Percentiles rank a stretch among this genome's conserved stretches.
Evolutionary conservation across 768 basidiomycete genomes (phyloP).

Genomic region (Amanita fuliginea): DNA sequence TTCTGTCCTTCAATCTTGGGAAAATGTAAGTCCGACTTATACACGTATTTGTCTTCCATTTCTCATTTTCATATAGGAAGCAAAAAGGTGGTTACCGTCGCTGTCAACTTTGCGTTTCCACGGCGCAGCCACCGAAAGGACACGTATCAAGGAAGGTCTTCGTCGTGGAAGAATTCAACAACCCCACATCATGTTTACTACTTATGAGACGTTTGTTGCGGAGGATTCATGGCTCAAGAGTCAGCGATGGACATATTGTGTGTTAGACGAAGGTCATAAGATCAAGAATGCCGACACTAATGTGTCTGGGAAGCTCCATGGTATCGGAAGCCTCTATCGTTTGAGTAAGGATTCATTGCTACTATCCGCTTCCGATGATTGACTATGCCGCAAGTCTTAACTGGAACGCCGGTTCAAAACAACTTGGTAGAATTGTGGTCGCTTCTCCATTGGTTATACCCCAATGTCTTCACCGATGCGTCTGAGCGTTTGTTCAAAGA

Average conservation of each 20-base stretch:
- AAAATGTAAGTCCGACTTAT: conserved; percentile 24
- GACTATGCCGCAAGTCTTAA: conserved; percentile 35
- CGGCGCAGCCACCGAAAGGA: conserved; percentile 41
- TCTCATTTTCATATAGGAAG: conserved; percentile 25
- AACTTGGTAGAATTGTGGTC: conserved; percentile 49
- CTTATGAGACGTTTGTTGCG: conserved; percentile 53
- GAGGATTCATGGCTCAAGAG: conserved; percentile 54
- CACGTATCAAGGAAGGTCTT: conserved; percentile 37
- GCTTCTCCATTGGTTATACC: conserved; percentile 45
- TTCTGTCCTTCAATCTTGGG: conserved; percentile 53
- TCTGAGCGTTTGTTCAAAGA: conserved; percentile 38
- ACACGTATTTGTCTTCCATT: neutral
- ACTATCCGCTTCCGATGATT: neutral
- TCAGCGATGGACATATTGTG: conserved; percentile 44
- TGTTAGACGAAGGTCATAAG: conserved; percentile 59
- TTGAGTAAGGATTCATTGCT: conserved; percentile 26
- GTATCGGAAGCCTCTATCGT: conserved; percentile 44
- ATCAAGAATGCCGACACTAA: conserved; percentile 61
- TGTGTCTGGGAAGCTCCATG: conserved; percentile 39
- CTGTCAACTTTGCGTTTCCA: conserved; percentile 51
- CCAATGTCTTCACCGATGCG: conserved; percentile 35
- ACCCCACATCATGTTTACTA: conserved; percentile 52
- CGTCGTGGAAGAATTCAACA: conserved; percentile 18
- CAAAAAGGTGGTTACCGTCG: conserved; percentile 41
- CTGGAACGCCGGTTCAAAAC: conserved; percentile 68